Conservation (phyloP, 495 filamentous ascomycete genomes). For the Durotheca rogersii region DNA sequence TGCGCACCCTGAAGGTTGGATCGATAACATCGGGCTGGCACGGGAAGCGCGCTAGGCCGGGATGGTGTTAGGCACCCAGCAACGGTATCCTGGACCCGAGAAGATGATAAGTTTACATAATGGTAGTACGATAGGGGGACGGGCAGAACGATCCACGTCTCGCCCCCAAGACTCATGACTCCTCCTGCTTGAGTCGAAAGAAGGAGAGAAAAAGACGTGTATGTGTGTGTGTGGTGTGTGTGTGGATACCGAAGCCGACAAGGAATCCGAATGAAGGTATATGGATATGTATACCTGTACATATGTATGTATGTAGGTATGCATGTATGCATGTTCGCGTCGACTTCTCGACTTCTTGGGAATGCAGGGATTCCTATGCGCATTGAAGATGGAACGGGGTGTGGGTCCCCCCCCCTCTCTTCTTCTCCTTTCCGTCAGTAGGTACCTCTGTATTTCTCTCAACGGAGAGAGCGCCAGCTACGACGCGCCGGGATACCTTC, state of each 20-base stretch:
- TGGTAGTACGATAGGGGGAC: slow-evolving; percentile 14
- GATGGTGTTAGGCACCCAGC: not conserved
- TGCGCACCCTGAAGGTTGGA: not conserved
- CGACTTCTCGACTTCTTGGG: slow-evolving; percentile 22
- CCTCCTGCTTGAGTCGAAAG: slow-evolving; percentile 15
- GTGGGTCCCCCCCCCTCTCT: not conserved
- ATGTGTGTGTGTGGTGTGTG: too few species aligned
- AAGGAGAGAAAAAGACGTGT: too few species aligned
- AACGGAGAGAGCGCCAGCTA: too few species aligned
- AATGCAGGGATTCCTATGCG: slow-evolving; percentile 21
- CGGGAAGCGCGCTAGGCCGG: too few species aligned
- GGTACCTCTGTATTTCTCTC: too few species aligned
- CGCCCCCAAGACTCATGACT: slow-evolving; percentile 15
- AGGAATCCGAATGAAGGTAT: slow-evolving; percentile 23
- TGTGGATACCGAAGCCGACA: too few species aligned
- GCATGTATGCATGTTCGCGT: slow-evolving; percentile 14
- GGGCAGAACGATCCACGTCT: not conserved
- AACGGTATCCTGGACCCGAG: not conserved
- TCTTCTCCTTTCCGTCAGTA: too few species aligned
- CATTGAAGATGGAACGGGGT: not conserved
- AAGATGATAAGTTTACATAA: slow-evolving; percentile 16
- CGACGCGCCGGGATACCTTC: too few species aligned
- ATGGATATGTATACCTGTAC: slow-evolving; percentile 21
- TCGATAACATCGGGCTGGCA: too few species aligned
- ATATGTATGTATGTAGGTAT: too few species aligned